phyloP scores from a whole-genome alignment of 306 rosid genomes.

The Trifolium subterraneum region DNA sequence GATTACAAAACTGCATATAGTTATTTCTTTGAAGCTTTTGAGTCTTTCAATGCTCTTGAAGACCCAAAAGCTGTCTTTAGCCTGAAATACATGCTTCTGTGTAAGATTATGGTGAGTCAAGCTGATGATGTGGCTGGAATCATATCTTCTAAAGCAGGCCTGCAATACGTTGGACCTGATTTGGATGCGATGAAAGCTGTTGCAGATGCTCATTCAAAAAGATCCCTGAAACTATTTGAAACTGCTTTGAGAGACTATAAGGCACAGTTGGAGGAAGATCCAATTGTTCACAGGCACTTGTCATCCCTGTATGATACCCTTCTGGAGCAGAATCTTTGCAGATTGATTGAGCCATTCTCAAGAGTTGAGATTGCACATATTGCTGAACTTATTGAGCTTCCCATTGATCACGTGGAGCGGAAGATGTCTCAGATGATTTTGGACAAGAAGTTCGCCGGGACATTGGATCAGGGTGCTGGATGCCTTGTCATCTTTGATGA shows the following conservation, averaged over 20 bases:
- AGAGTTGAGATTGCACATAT: constrained; percentile 91
- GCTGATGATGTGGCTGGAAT: constrained; percentile 91
- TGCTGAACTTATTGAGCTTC: constrained; percentile 87
- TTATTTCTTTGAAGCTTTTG: constrained; percentile 94
- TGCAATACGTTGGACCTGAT: constrained; percentile 87
- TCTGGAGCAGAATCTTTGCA: constrained; percentile 94
- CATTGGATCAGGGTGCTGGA: constrained; percentile 94
- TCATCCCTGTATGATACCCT: constrained; percentile 88
- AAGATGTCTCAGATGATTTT: constrained; percentile 68
- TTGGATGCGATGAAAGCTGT: constrained; percentile 98
- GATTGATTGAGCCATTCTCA: constrained; percentile 92
- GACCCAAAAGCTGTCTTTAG: constrained; percentile 93
- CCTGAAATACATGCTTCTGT: constrained; percentile 89
- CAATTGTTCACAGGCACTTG: constrained; percentile 92
- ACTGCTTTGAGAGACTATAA: constrained; percentile 75
- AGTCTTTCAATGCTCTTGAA: constrained; percentile 90
- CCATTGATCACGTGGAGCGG: constrained; percentile 62
- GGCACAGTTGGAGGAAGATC: constrained; percentile 93
- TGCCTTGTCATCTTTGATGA: constrained; percentile 65
- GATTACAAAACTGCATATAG: constrained; percentile 95
- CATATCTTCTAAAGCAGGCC: constrained; percentile 89
- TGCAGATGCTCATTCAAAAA: constrained; percentile 91
- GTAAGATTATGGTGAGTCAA: constrained; percentile 92
- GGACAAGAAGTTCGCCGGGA: constrained; percentile 76
- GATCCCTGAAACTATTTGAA: constrained; percentile 88